Percentiles rank a stretch among this genome's conserved stretches.
Evolutionary conservation across 305 asterid genomes (phyloP).

Genomic region (Fraxinus latifolia): DNA sequence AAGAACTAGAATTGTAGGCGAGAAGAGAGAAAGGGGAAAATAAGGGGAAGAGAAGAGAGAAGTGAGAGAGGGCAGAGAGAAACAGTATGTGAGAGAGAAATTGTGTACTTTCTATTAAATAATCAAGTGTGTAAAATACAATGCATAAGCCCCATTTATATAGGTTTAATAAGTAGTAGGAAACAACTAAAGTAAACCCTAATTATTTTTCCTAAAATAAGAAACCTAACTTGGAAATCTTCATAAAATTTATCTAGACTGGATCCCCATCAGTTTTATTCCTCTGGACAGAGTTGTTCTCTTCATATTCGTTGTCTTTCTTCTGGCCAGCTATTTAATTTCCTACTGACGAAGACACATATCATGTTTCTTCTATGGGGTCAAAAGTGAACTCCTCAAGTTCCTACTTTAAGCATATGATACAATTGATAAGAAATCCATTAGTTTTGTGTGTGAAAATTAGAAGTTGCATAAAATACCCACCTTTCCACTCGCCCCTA

Average conservation of each 20-base stretch:
- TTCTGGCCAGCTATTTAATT: background rate
- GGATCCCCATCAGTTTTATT: background rate
- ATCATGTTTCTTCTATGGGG: background rate
- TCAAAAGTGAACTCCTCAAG: background rate
- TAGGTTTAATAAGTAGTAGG: background rate
- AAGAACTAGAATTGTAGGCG: background rate
- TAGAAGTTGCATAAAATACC: background rate
- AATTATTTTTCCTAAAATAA: background rate
- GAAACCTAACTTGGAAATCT: background rate
- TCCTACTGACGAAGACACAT: background rate
- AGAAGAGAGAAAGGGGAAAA: background rate
- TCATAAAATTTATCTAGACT: background rate
- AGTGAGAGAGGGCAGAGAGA: background rate
- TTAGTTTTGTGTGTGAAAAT: background rate
- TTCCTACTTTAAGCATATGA: background rate
- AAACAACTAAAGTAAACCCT: background rate
- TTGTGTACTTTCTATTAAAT: background rate
- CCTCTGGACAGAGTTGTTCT: background rate
- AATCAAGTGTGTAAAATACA: background rate
- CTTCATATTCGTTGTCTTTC: background rate
- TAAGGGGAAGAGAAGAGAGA: background rate
- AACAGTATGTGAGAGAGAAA: background rate
- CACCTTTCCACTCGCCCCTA: background rate
- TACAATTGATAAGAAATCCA: background rate
- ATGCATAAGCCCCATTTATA: background rate